These are phyloP conservation scores for Plectosphaerella plurivora DNA, from an alignment of 2,329 filamentous ascomycete genomes.

Conservation along the genomic window DNA sequence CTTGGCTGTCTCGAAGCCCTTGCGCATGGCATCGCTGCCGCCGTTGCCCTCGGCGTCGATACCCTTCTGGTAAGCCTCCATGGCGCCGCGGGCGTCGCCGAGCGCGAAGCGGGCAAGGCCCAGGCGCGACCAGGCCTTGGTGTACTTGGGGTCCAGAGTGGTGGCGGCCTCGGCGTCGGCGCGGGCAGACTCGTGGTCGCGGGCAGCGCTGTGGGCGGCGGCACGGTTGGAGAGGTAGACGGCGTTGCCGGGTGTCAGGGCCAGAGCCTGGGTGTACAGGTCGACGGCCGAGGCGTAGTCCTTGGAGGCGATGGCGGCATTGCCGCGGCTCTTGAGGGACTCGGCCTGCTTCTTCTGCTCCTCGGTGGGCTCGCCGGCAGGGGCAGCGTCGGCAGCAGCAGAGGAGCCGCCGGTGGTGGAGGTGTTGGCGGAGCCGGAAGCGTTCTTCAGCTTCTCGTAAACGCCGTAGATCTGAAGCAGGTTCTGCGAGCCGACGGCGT, in stretches of 20 bases:
- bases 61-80: slow-evolving; percentile 90
- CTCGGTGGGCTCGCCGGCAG: slow-evolving; percentile 33
- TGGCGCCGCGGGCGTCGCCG: slow-evolving; percentile 83
- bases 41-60: slow-evolving; percentile 93
- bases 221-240: slow-evolving; percentile 98
- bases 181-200: slow-evolving; percentile 78
- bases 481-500: slow-evolving; percentile 80
- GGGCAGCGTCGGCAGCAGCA: slow-evolving; percentile 21
- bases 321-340: slow-evolving; percentile 82
- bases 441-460: slow-evolving; percentile 86
- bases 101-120: slow-evolving; percentile 89
- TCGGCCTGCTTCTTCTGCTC: slow-evolving; percentile 78
- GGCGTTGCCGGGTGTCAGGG: slow-evolving; percentile 77
- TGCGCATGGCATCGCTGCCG: slow-evolving; percentile 95
- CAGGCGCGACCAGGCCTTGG: slow-evolving; percentile 93
- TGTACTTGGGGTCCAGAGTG: slow-evolving; percentile 84
- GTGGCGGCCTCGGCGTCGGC: slow-evolving; percentile 90
- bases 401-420: slow-evolving; percentile 38
- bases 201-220: slow-evolving; percentile 81
- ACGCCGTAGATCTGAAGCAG: slow-evolving; percentile 90
- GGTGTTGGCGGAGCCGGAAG: slow-evolving; percentile 28
- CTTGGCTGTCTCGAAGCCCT: slow-evolving; percentile 91
- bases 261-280: slow-evolving; percentile 82
- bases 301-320: slow-evolving; percentile 91
- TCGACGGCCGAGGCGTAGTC: slow-evolving; percentile 81